Base-by-base conservation (phyloP, 129 eudicot genomes). In the Dittrichia graveolens region DNA sequence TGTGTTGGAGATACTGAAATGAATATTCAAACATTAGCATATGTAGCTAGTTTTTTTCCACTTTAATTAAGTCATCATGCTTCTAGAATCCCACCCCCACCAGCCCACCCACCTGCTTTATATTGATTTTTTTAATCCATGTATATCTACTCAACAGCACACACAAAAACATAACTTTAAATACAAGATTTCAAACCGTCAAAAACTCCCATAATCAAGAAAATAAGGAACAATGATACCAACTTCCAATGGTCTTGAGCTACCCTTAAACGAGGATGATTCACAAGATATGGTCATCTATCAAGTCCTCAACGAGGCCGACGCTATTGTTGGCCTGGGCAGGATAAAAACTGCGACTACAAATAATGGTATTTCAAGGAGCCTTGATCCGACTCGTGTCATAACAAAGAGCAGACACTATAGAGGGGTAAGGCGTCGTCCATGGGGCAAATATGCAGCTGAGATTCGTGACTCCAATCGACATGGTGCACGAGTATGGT, bases 371-470 rank as follows among this genome's bases (percentile, higher is more conserved):
- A 10, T 43, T 40, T 69, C 78, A 40, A 61, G 9, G 18, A 24
- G 31, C 77, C 79, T 76, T 13, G 49, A 77, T 4, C 83, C 83
- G 4, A 41, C 73, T 7, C 80, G 76, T 47, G 53, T 80, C 9
- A 81, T 81, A 38, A 53, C 18, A 15, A 83, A 83, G 82, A 52
- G 46, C 47, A 83, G 67, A 74, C 94, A 85, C 37, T 90, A 90
- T 39, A 81, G 94, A 54, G 96, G 96, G 15, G 96, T 90, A 43
- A 78, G 96, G 76, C 86, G 91, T 12, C 86, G 96, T 39, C 96
- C 96, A 3, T 86, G 96, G 95, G 91, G 95, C 3, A 88, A 90
- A 56, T 90, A 39, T 41, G 96, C 96, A 3, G 96, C 96, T 1
- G 96, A 90, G 62, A 90, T 90, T 70, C 88, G 96, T 8, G 94